Percentiles rank a stretch among this genome's conserved stretches.
Evolutionary conservation across 768 basidiomycete species (phyloP).

Genomic region (Lyophyllum semitale): DNA sequence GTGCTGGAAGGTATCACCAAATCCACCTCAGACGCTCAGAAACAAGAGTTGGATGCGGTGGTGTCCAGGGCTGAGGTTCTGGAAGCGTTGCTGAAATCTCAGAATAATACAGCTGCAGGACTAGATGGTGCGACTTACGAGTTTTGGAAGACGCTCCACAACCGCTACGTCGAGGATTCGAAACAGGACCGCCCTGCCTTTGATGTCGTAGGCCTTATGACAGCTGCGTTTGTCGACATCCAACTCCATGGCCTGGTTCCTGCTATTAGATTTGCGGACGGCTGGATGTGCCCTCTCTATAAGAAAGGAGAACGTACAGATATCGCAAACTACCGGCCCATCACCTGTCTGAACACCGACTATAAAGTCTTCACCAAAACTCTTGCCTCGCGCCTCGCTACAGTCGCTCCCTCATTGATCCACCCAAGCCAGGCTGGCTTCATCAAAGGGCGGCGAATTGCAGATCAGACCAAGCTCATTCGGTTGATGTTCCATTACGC

Average conservation of each 20-base stretch:
- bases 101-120: background rate
- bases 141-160: background rate
- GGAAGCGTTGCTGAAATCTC: background rate
- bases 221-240: constrained; percentile 28
- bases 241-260: constrained; percentile 18
- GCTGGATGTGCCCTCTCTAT: constrained; percentile 40
- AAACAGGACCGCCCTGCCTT: background rate
- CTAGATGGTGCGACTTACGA: background rate
- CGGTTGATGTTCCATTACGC: constrained; percentile 23
- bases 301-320: constrained; percentile 35
- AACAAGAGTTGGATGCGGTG: background rate
- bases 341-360: constrained; percentile 36
- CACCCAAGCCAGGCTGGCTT: constrained; percentile 7
- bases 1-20: background rate
- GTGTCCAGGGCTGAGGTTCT: background rate
- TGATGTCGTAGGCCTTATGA: background rate
- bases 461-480: constrained; percentile 31
- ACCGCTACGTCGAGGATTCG: background rate
- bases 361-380: constrained; percentile 29
- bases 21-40: background rate
- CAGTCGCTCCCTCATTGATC: background rate
- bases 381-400: background rate
- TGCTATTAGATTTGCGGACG: constrained; percentile 23
- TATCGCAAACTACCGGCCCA: constrained; percentile 38
- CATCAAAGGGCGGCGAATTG: constrained; percentile 21